A percentile compares a stretch with the other conserved stretches of the same genome.
phyloP scores from a whole-genome alignment of 1,284 basidiomycete species.

The Boletus mariae region DNA sequence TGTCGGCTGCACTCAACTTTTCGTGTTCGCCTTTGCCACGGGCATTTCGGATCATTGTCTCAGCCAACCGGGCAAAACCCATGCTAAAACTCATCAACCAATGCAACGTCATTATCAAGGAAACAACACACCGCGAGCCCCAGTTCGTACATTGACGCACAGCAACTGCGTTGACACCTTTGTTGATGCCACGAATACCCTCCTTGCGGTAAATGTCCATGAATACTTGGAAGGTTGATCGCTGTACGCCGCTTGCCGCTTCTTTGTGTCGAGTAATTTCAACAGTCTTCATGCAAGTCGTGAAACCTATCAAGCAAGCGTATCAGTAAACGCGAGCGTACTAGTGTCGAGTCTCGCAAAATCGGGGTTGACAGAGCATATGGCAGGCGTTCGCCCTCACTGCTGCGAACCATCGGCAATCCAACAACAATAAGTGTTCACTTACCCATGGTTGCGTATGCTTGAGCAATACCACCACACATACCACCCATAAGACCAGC shows the following conservation, averaged over 20 bases:
- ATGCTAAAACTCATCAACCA: slow-evolving; percentile 54
- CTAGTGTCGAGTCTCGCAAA: slow-evolving; percentile 2
- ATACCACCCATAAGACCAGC: slow-evolving; percentile 95
- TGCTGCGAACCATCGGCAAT: slow-evolving; percentile 3
- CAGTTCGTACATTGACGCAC: slow-evolving; percentile 98
- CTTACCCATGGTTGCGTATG: slow-evolving; percentile 98
- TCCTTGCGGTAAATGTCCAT: slow-evolving; percentile 91
- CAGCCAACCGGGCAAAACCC: slow-evolving; percentile 94
- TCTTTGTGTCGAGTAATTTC: slow-evolving; percentile 99
- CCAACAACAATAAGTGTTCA: slow-evolving; percentile 15
- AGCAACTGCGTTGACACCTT: slow-evolving; percentile 98
- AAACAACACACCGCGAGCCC: slow-evolving; percentile 80
- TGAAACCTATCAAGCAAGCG: slow-evolving; percentile 68
- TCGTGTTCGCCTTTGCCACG: slow-evolving; percentile 78
- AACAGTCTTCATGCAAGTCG: slow-evolving; percentile 97
- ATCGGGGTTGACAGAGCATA: background rate
- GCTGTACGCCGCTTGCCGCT: slow-evolving; percentile 83
- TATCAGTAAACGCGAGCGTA: slow-evolving; percentile 9
- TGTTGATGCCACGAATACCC: slow-evolving; percentile 96
- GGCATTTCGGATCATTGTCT: slow-evolving; percentile 73
- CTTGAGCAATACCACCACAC: slow-evolving; percentile 96
- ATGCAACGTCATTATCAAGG: background rate
- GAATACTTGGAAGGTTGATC: slow-evolving; percentile 94
- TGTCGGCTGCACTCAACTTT: slow-evolving; percentile 76
- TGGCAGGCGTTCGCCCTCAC: slow-evolving; percentile 16